Evolutionary conservation across 176 grass and related monocot species (phyloP), one percentile per base, ranked within the genome.

Genomic region (Bothriochloa decipiens): DNA sequence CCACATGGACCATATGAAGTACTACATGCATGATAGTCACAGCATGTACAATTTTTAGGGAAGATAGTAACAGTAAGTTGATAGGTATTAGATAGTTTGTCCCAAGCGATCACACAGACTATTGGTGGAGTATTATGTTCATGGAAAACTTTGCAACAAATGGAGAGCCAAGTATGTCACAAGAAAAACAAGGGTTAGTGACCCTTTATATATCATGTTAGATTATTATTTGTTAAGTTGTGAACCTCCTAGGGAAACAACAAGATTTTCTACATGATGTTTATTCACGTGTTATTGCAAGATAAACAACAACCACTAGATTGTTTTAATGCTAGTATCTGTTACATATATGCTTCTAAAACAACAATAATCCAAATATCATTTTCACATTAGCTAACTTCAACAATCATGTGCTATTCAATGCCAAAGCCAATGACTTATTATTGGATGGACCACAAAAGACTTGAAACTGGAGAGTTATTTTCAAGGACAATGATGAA

Each of bases 281-380:
- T 25, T 72, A 58, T 73, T 67, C 60, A 37, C 3, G 5, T 78
- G 36, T 16, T 55, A 60, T 20, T 82, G 55, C 37, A 64, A 78
- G 65, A 73, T 57, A 82, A 81, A 23, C 1, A 23, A 32, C 33
- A 65, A 55, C 16, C 35, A 0, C 20, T 22, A 32, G 15, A 72
- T 82, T 28, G 13, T 81, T 76, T n/a, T 28, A 28, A 37, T 86
- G 42, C 42, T 7, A 85, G 32, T 70, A 60, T 18, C 15, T 89
- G 66, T 58, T 40, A 47, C 20, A 77, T 20, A 52, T 23, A 90
- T 11, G n/a, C 65, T 80, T 82, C 22, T 58, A 53, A 13, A 65
- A 72, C 14, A 47, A 72, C 15, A 43, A 52, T 35, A 18, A 10
- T 35, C 26, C 13, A 29, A 83, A 64, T 78, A 43, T 42, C 50